phyloP scores from a whole-genome alignment of 2,329 filamentous ascomycete species.

The Nemania sp. region DNA sequence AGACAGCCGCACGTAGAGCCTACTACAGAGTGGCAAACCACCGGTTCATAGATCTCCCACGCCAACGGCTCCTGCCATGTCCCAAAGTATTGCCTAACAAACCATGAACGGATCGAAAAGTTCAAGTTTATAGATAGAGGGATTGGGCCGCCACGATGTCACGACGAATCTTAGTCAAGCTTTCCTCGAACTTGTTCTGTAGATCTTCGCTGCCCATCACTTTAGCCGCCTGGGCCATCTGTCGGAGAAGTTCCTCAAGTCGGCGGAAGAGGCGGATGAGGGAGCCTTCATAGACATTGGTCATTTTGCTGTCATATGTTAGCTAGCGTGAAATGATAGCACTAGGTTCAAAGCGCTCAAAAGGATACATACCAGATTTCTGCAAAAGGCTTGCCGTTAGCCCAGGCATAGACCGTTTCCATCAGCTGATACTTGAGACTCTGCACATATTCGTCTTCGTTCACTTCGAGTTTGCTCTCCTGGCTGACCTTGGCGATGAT shows the following conservation, averaged over 20 bases:
- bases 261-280: constrained; percentile 95
- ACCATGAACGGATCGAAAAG: neutral
- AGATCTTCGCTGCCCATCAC: constrained; percentile 98
- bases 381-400: constrained; percentile 84
- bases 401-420: constrained; percentile 94
- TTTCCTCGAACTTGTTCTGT: constrained; percentile 86
- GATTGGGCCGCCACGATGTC: constrained; percentile 96
- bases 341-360: neutral
- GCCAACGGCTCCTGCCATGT: constrained; percentile 21
- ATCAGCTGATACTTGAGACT: constrained; percentile 94
- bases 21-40: constrained; percentile 25
- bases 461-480: constrained; percentile 91
- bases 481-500: constrained; percentile 90
- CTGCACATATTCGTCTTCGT: constrained; percentile 90
- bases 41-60: constrained; percentile 24
- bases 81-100: constrained; percentile 3
- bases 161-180: constrained; percentile 81
- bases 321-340: constrained; percentile 24
- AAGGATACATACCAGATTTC: constrained; percentile 81
- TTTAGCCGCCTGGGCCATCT: constrained; percentile 94
- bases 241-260: constrained; percentile 88
- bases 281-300: constrained; percentile 95
- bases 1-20: constrained; percentile 13
- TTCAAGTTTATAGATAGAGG: constrained; percentile 70
- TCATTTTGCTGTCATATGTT: constrained; percentile 80